Evolutionary conservation across 2,329 filamentous ascomycete species (phyloP), one percentile per base, ranked within the genome.

Genomic region (Waltergamsia citrina): DNA sequence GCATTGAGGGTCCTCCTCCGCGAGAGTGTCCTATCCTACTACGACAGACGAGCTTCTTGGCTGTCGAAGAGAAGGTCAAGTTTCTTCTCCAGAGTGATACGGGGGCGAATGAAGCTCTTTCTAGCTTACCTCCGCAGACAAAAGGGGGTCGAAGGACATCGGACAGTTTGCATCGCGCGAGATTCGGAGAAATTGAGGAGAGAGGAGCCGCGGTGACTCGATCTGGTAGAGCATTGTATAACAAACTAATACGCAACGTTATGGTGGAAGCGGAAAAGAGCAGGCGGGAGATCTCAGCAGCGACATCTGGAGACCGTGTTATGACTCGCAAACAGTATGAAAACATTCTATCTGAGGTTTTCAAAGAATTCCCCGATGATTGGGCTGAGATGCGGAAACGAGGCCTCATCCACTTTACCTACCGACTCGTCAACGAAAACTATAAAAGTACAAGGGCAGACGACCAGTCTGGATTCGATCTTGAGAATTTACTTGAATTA

Each of bases 31-130:
- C 60, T 0, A 65, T 73, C 6, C 51, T 72, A 2, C 48, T 72
- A 9, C 56, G 68, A 0, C 69, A 73, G 38, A 72, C 69, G 0
- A 73, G 69, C 36, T 73, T 73, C 38, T 49, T 63, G 2, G 68
- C 68, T 0, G 45, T 71, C 0, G 60, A 69, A 34, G 69, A 72
- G 42, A 49, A 46, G 0, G 59, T 71, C 4, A 47, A 50, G 2
- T 71, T 71, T 38, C 41, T 37, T 1, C n/a, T n/a, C n/a, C n/a
- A n/a, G n/a, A n/a, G n/a, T n/a, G n/a, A n/a, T n/a, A n/a, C n/a
- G n/a, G n/a, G n/a, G n/a, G 44, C 47, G 10, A 27, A 42, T 1
- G 30, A 42, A 35, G 42, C 8, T 8, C 28, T 17, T n/a, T 6
- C 12, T 17, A 14, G 9, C 17, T 6, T 35, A 52, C 1, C 45